Evolutionary conservation across 2,329 filamentous ascomycete genomes (phyloP).

Genomic region (Aspergillus ibericus): DNA sequence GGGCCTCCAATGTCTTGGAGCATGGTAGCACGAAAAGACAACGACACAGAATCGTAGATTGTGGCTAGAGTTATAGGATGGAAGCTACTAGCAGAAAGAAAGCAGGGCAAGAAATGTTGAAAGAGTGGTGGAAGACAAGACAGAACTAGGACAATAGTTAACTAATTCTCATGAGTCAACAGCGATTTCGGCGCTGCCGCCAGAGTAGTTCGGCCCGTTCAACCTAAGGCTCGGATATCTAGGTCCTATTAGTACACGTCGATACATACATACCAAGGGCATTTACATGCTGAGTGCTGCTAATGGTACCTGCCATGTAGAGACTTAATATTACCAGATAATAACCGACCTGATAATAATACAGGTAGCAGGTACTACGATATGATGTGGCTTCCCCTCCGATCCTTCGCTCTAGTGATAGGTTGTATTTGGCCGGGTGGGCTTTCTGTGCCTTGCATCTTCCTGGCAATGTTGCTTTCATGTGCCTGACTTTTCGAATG

Average conservation of each 20-base stretch:
- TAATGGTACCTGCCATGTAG: no score
- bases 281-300: background rate
- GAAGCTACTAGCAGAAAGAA: background rate
- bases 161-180: background rate
- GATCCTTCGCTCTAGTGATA: no score
- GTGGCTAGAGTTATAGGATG: background rate
- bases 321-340: no score
- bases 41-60: background rate
- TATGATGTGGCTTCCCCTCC: no score
- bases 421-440: no score
- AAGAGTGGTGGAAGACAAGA: background rate
- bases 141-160: background rate
- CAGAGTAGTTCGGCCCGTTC: background rate
- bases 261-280: background rate
- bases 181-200: slow-evolving; percentile 21
- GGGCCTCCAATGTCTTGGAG: slow-evolving; percentile 61
- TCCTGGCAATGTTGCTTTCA: no score
- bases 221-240: background rate
- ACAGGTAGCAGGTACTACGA: no score
- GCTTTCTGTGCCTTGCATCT: no score
- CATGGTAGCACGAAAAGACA: slow-evolving; percentile 28
- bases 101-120: background rate
- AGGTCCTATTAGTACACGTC: no score
- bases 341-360: no score
- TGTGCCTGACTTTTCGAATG: no score